These are phyloP conservation scores for Globisporangium ultimum DNA, from an alignment of 352 stramenopile species.

Conservation along the genomic window DNA sequence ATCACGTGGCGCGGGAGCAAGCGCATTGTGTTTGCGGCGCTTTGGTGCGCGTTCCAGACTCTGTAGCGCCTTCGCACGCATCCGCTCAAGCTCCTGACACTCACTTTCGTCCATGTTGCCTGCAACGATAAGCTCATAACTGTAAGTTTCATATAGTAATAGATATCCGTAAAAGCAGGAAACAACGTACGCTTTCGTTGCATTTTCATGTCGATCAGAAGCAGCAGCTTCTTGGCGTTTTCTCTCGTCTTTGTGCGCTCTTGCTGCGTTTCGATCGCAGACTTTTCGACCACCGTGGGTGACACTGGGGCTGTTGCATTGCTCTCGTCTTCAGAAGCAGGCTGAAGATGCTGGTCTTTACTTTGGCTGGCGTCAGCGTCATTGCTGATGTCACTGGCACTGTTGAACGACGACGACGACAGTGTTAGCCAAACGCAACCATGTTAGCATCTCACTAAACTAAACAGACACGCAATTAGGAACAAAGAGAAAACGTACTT, in stretches of 20 bases:
- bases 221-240: slow-evolving; percentile 18
- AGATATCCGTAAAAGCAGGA: not conserved
- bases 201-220: slow-evolving; percentile 16
- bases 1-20: too few species aligned
- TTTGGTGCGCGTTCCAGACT: not conserved
- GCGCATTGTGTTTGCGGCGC: not conserved
- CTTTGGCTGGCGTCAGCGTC: too few species aligned
- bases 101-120: slow-evolving; percentile 8
- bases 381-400: not conserved
- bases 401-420: not conserved
- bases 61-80: slow-evolving; percentile 2
- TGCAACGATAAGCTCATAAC: too few species aligned
- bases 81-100: not conserved
- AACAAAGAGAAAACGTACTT: too few species aligned
- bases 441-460: too few species aligned
- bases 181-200: slow-evolving; percentile 13
- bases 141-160: not conserved
- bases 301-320: not conserved
- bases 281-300: not conserved
- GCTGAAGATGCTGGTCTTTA: not conserved
- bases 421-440: too few species aligned
- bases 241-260: not conserved
- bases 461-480: too few species aligned
- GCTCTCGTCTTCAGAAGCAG: not conserved
- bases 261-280: not conserved